Evolutionary conservation across 2,329 filamentous ascomycete genomes (phyloP).

Genomic region (Ceratocystis alfenasii): DNA sequence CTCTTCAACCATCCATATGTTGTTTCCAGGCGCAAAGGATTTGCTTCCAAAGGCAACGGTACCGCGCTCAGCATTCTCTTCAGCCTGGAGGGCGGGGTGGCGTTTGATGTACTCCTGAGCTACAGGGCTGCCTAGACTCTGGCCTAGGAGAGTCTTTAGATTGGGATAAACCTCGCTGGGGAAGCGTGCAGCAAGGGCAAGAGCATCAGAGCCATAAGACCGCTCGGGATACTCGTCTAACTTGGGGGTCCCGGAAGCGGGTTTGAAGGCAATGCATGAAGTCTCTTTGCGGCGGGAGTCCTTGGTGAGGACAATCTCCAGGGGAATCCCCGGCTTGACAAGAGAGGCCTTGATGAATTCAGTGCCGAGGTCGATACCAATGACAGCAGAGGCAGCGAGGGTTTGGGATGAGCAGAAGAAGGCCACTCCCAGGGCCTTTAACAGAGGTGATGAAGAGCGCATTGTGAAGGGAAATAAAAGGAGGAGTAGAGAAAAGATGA

Average conservation of each 20-base stretch:
- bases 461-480: conserved; percentile 30
- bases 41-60: conserved; percentile 76
- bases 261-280: conserved; percentile 88
- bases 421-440: conserved; percentile 25
- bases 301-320: conserved; percentile 95
- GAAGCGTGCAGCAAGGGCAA: conserved; percentile 75
- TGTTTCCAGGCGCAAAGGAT: conserved; percentile 48
- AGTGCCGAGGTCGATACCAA: conserved; percentile 88
- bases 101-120: conserved; percentile 59
- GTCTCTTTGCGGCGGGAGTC: conserved; percentile 94
- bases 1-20: conserved; percentile 74
- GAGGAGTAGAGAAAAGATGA: conserved; percentile 26
- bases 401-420: conserved; percentile 39
- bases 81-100: conserved; percentile 61
- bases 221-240: conserved; percentile 69
- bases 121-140: conserved; percentile 47
- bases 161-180: conserved; percentile 92
- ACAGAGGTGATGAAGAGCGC: conserved; percentile 15
- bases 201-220: conserved; percentile 81
- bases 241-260: conserved; percentile 54
- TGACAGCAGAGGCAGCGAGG: conserved; percentile 55
- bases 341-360: conserved; percentile 94
- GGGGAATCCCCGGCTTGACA: conserved; percentile 90
- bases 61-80: conserved; percentile 41
- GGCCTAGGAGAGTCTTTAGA: conserved; percentile 78